Evolutionary conservation across 768 basidiomycete species (phyloP).

Genomic region (Multifurca ochricompacta): DNA sequence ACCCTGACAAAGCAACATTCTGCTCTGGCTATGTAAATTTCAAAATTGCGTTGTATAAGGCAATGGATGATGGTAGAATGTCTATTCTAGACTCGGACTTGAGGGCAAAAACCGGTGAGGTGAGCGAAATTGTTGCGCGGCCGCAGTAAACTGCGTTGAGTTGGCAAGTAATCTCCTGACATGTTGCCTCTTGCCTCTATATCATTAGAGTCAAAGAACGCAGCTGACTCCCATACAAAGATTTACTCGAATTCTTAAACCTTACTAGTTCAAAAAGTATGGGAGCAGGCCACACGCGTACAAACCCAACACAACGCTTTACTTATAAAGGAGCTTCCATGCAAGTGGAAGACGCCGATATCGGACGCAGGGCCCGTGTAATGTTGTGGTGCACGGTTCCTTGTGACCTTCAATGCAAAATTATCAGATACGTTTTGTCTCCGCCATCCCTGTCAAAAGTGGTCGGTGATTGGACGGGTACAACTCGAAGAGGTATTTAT

Average conservation of each 20-base stretch:
- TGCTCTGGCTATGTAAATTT: conserved; percentile 19
- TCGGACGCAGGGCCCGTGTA: not conserved
- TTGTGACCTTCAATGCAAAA: not conserved
- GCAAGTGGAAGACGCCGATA: not conserved
- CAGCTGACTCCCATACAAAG: not conserved
- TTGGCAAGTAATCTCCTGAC: too few species aligned
- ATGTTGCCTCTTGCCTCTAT: not conserved
- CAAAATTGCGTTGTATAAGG: conserved; percentile 10
- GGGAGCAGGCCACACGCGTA: not conserved
- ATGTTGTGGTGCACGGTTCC: not conserved
- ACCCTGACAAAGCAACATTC: conserved; percentile 2
- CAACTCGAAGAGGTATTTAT: not conserved
- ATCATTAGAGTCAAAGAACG: not conserved
- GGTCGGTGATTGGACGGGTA: not conserved
- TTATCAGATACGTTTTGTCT: conserved; percentile 1
- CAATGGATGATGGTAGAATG: conserved; percentile 8
- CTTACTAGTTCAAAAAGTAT: not conserved
- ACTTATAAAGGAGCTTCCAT: not conserved
- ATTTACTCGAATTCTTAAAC: conserved; percentile 7
- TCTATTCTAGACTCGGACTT: conserved; percentile 7
- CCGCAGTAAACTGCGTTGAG: not conserved
- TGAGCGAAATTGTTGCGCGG: not conserved
- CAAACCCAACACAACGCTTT: not conserved
- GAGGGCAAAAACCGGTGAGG: conserved; percentile 5
- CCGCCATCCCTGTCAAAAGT: not conserved